Evolutionary conservation across 1,284 basidiomycete genomes (phyloP).

Genomic region (Leccinum pseudoinsigne): DNA sequence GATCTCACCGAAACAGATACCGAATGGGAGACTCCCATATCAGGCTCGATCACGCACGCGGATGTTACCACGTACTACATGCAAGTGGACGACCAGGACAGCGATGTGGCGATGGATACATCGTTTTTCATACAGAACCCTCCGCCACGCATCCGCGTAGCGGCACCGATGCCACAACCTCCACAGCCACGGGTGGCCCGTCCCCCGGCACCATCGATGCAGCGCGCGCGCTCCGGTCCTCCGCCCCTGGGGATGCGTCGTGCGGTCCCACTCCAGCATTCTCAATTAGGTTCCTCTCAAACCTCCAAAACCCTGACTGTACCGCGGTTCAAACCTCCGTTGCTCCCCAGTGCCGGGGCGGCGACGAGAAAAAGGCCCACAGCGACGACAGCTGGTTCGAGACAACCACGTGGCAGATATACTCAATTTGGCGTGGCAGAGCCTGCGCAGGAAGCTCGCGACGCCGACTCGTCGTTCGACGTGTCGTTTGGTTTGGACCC

Average conservation of each 20-base stretch:
- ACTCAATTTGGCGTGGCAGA: too few relatives aligned
- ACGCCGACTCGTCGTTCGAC: too few relatives aligned
- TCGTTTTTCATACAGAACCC: background rate
- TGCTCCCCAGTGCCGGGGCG: slow-evolving; percentile 1
- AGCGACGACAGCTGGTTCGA: too few relatives aligned
- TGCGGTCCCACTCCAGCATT: slow-evolving; percentile 14
- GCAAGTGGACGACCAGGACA: slow-evolving; percentile 14
- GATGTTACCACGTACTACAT: slow-evolving; percentile 17
- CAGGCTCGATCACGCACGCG: slow-evolving; percentile 1
- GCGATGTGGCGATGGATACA: slow-evolving; percentile 11
- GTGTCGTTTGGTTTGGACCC: too few relatives aligned
- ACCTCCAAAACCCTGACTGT: slow-evolving; percentile 17
- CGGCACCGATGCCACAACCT: background rate
- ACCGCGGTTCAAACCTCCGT: slow-evolving; percentile 32
- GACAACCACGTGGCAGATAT: too few relatives aligned
- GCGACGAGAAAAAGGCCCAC: too few relatives aligned
- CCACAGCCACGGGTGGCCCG: background rate
- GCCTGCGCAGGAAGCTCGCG: too few relatives aligned
- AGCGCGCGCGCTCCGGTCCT: slow-evolving; percentile 20
- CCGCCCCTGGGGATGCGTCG: slow-evolving; percentile 34
- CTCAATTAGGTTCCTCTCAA: slow-evolving; percentile 26
- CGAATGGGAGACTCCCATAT: slow-evolving; percentile 17
- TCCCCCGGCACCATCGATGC: slow-evolving; percentile 11
- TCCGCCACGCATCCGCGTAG: background rate
- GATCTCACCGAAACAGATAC: slow-evolving; percentile 26